phyloP scores from a whole-genome alignment of 2,329 filamentous ascomycete genomes.

The Aspergillus uvarum region DNA sequence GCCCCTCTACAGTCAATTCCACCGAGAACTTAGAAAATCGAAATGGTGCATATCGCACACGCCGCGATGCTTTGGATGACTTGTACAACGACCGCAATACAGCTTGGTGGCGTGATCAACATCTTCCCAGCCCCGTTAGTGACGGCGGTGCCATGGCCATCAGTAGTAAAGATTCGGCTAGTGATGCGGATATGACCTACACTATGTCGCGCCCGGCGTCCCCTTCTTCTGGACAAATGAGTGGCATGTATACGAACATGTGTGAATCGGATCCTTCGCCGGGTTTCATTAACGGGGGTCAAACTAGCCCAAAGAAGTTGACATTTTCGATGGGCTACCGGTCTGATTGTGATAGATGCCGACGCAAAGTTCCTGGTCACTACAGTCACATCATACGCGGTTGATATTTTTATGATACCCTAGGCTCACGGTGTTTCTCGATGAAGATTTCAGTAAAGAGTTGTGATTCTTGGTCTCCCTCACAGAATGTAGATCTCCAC shows the following conservation, averaged over 20 bases:
- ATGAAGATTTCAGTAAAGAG: background rate
- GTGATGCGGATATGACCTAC: conserved; percentile 22
- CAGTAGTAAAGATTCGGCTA: conserved; percentile 10
- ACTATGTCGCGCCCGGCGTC: conserved; percentile 10
- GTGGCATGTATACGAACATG: background rate
- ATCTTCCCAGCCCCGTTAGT: conserved; percentile 43
- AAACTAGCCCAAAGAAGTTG: conserved; percentile 39
- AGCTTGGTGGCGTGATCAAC: conserved; percentile 25
- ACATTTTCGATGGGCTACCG: conserved; percentile 77
- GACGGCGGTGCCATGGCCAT: conserved; percentile 28
- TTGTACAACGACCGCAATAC: conserved; percentile 14
- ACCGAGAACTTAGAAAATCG: background rate
- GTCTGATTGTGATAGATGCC: conserved; percentile 76
- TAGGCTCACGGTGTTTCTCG: background rate
- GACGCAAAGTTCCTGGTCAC: conserved; percentile 71
- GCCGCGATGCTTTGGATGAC: background rate
- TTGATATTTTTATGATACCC: conserved; percentile 17
- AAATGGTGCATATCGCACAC: background rate
- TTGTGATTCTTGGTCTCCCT: no score
- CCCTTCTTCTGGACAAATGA: conserved; percentile 1
- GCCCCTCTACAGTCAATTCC: conserved; percentile 17
- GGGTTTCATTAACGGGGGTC: background rate
- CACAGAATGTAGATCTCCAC: no score
- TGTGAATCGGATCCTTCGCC: background rate
- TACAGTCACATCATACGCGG: conserved; percentile 71